A percentile compares a stretch with the other conserved stretches of the same genome.
These are phyloP conservation scores for Mycoemilia scoparia DNA, from an alignment of 192 early-diverging fungal species.

Conservation along the genomic window DNA sequence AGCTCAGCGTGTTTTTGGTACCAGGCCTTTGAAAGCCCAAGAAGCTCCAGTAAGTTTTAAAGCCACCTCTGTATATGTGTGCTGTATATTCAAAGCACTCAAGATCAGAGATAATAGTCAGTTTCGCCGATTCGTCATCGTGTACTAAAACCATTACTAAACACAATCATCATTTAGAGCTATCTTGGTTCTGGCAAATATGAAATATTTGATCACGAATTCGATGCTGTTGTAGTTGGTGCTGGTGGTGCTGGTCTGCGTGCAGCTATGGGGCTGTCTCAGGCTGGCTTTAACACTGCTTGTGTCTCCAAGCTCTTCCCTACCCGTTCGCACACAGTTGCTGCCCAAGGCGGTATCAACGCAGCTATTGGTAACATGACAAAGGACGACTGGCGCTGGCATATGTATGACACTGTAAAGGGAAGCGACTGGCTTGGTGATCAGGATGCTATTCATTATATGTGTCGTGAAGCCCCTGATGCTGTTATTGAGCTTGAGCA, in stretches of 20 bases:
- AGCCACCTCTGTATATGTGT: background rate
- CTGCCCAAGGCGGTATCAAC: constrained; percentile 98
- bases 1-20: background rate
- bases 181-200: constrained; percentile 33
- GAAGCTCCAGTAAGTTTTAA: background rate
- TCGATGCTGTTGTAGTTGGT: constrained; percentile 96
- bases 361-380: constrained; percentile 98
- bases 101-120: background rate
- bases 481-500: constrained; percentile 95
- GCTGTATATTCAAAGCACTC: background rate
- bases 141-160: background rate
- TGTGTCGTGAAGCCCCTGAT: constrained; percentile 95
- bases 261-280: constrained; percentile 90
- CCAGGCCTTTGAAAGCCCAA: background rate
- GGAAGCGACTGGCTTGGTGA: constrained; percentile 98
- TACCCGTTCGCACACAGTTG: constrained; percentile 94
- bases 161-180: too few species aligned
- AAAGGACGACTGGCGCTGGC: constrained; percentile 99
- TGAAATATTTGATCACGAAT: constrained; percentile 93
- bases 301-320: constrained; percentile 98
- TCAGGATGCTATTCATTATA: constrained; percentile 99
- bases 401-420: constrained; percentile 99
- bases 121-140: too few species aligned
- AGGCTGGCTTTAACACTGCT: constrained; percentile 88
- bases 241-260: constrained; percentile 97